phyloP scores from a whole-genome alignment of 768 basidiomycete species.

The Russula emetica region DNA sequence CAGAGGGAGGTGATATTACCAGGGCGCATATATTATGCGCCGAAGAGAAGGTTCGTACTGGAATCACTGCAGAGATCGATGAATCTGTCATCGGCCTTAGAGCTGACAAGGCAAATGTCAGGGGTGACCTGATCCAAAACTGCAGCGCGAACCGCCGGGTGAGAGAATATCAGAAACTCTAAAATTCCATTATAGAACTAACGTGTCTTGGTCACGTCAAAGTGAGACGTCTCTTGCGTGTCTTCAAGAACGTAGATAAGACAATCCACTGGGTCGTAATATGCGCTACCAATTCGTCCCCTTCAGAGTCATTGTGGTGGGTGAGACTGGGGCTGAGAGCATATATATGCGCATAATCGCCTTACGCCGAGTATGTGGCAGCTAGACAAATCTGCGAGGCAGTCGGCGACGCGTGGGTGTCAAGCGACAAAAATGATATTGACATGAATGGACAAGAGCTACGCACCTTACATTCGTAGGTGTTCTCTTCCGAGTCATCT shows the following conservation, averaged over 20 bases:
- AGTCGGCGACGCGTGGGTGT: neutral
- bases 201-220: constrained; percentile 54
- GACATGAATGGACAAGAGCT: neutral
- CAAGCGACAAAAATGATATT: constrained; percentile 4
- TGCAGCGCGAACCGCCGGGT: constrained; percentile 33
- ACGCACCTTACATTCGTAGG: constrained; percentile 30
- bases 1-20: constrained; percentile 6
- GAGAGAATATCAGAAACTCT: constrained; percentile 14
- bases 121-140: constrained; percentile 84
- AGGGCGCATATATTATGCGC: constrained; percentile 32
- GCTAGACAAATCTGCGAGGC: constrained; percentile 45
- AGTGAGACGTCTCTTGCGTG: constrained; percentile 66
- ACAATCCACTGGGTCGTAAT: constrained; percentile 64
- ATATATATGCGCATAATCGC: constrained; percentile 18
- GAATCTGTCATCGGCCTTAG: constrained; percentile 76
- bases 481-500: constrained; percentile 25
- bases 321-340: neutral
- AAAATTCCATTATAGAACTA: constrained; percentile 25
- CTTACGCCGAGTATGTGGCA: constrained; percentile 49
- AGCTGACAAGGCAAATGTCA: constrained; percentile 69
- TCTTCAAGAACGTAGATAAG: constrained; percentile 73
- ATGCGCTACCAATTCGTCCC: constrained; percentile 67
- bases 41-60: constrained; percentile 40
- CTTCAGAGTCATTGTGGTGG: constrained; percentile 37
- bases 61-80: constrained; percentile 61